Conservation (phyloP, 495 filamentous ascomycete species). For the Pyrenula massariospora region DNA sequence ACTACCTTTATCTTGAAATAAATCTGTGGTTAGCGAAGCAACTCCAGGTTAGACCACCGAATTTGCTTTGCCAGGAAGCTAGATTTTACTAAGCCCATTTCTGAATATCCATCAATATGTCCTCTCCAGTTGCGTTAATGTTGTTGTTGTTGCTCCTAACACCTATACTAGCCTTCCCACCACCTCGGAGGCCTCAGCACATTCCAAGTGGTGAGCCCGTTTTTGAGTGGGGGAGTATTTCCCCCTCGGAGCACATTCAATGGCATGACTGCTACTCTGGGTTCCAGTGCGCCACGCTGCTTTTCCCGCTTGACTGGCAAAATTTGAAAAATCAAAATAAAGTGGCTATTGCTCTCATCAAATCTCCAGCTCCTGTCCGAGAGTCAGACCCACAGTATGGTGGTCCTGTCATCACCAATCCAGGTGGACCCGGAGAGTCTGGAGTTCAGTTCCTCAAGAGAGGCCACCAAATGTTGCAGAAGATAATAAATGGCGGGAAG, state of each 20-base stretch:
- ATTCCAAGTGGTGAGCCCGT: too few relatives aligned
- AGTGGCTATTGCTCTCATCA: conserved; percentile 38
- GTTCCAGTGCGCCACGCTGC: conserved; percentile 42
- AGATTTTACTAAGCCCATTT: too few relatives aligned
- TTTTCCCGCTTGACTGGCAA: conserved; percentile 47
- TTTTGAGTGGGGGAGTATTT: conserved; percentile 9
- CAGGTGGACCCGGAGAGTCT: conserved; percentile 34
- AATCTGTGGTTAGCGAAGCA: too few relatives aligned
- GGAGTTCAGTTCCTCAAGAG: conserved; percentile 16
- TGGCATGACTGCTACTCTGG: conserved; percentile 25
- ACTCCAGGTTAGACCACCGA: too few relatives aligned
- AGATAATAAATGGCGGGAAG: conserved; percentile 4
- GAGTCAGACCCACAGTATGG: conserved; percentile 33
- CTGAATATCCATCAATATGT: too few relatives aligned
- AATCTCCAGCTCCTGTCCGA: conserved; percentile 33
- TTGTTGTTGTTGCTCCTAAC: too few relatives aligned
- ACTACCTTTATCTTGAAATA: too few relatives aligned
- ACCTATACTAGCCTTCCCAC: too few relatives aligned
- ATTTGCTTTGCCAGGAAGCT: too few relatives aligned
- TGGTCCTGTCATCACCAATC: conserved; percentile 32
- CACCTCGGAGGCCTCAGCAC: too few relatives aligned
- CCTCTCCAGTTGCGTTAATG: too few relatives aligned
- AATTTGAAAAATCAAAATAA: conserved; percentile 17
- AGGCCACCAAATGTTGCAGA: conserved; percentile 5
- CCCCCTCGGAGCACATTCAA: conserved; percentile 17